Percentiles rank a stretch among this genome's conserved stretches.
phyloP scores from a whole-genome alignment of 2,329 filamentous ascomycete genomes.

The Aspergillus spinulosporus region DNA sequence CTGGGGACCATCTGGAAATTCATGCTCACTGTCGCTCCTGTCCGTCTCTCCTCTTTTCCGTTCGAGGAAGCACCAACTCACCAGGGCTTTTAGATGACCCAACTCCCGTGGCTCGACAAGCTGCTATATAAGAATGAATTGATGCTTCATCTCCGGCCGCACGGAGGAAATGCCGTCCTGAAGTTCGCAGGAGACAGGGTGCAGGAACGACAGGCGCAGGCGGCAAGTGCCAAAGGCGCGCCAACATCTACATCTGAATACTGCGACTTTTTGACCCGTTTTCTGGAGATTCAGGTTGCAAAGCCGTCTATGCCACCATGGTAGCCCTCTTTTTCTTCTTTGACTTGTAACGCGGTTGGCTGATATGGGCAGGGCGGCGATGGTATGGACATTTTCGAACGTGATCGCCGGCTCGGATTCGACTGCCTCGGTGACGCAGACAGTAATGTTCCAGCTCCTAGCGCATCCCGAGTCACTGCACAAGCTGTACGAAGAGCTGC shows the following conservation, averaged over 20 bases:
- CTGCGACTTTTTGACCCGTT: too few relatives aligned
- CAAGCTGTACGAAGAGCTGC: slow-evolving; percentile 22
- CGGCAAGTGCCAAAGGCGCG: too few relatives aligned
- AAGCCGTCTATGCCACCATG: background rate
- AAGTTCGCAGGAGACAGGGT: too few relatives aligned
- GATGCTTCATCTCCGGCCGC: background rate
- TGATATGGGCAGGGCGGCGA: background rate
- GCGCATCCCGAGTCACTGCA: slow-evolving; percentile 22
- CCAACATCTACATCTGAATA: too few relatives aligned
- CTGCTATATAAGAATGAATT: slow-evolving; percentile 11
- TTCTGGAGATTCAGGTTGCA: too few relatives aligned
- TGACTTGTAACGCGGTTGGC: slow-evolving; percentile 17
- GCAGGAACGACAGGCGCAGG: too few relatives aligned
- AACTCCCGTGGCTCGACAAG: slow-evolving; percentile 29
- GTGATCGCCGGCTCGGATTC: slow-evolving; percentile 35
- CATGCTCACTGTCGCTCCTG: slow-evolving; percentile 22
- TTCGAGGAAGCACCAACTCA: background rate
- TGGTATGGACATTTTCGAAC: slow-evolving; percentile 37
- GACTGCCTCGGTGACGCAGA: slow-evolving; percentile 30
- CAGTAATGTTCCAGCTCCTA: slow-evolving; percentile 31
- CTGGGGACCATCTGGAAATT: slow-evolving; percentile 20
- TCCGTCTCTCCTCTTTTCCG: background rate
- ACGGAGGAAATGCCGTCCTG: too few relatives aligned
- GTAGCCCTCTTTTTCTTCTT: background rate
- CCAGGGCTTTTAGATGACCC: slow-evolving; percentile 22